phyloP scores from a whole-genome alignment of 495 filamentous ascomycete genomes.

The Lichina pygmaea region DNA sequence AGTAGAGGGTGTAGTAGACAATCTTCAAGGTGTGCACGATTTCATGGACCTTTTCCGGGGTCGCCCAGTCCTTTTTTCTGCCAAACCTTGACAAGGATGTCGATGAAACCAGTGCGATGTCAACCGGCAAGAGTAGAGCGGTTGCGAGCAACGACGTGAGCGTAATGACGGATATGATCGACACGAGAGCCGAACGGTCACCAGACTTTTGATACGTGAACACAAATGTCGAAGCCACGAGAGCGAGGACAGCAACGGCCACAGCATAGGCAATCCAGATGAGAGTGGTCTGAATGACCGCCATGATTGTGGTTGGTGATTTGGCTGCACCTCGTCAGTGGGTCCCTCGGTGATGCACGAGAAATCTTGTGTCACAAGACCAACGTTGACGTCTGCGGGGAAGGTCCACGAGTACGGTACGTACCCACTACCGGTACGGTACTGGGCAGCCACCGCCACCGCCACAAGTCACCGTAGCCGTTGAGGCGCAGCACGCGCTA shows the following conservation, averaged over 20 bases:
- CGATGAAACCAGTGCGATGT: constrained; percentile 80
- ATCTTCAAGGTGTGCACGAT: constrained; percentile 59
- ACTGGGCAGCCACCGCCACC: too few species aligned
- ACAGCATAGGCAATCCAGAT: constrained; percentile 85
- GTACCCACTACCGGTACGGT: too few species aligned
- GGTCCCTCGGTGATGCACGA: too few species aligned
- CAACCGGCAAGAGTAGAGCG: constrained; percentile 74
- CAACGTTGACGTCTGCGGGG: too few species aligned
- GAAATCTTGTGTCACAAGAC: too few species aligned
- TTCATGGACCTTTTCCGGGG: constrained; percentile 40
- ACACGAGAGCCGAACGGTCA: constrained; percentile 60
- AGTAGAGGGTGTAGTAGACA: constrained; percentile 83
- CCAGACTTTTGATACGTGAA: constrained; percentile 67
- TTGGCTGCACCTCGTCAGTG: too few species aligned
- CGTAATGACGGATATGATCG: constrained; percentile 58
- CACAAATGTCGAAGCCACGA: constrained; percentile 54
- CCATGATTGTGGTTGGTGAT: constrained; percentile 8
- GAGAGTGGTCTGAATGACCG: constrained; percentile 49
- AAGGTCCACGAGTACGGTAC: too few species aligned
- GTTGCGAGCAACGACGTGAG: constrained; percentile 74
- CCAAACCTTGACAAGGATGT: constrained; percentile 53
- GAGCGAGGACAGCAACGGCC: constrained; percentile 40
- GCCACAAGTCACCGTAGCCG: too few species aligned
- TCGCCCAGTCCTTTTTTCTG: constrained; percentile 83
- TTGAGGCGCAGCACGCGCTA: too few species aligned